phyloP scores from a whole-genome alignment of 228 moss, liverwort and hornwort genomes.

The Sphagnum magellanicum region DNA sequence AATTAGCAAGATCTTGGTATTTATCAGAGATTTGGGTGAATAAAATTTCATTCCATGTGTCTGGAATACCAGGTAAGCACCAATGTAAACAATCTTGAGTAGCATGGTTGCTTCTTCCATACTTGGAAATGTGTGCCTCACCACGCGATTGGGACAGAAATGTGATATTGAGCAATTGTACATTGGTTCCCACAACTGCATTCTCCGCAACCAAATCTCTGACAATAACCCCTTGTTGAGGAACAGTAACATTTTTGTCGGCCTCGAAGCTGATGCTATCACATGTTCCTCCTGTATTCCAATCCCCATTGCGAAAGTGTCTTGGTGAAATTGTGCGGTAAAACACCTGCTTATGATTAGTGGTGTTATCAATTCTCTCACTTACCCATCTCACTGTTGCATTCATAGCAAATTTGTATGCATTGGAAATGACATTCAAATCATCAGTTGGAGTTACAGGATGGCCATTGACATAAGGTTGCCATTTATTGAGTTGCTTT shows the following conservation, averaged over 20 bases:
- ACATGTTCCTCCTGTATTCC: conserved; percentile 74
- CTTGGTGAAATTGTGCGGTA: conserved; percentile 54
- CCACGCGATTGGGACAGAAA: conserved; percentile 37
- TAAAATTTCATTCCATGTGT: conserved; percentile 79
- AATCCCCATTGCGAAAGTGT: conserved; percentile 74
- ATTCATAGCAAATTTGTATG: conserved; percentile 47
- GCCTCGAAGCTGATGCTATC: conserved; percentile 13
- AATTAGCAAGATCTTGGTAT: too few relatives aligned
- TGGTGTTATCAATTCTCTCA: conserved; percentile 7
- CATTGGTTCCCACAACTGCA: conserved; percentile 31
- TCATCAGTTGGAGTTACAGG: neutral
- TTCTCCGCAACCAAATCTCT: conserved; percentile 37
- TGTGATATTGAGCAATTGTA: conserved; percentile 51
- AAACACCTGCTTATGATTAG: conserved; percentile 15
- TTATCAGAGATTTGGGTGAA: conserved; percentile 11
- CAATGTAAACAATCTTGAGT: conserved; percentile 83
- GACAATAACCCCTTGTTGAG: conserved; percentile 1
- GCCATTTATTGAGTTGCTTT: conserved; percentile 32
- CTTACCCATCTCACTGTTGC: conserved; percentile 31
- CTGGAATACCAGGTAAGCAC: conserved; percentile 87
- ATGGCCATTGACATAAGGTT: conserved; percentile 31
- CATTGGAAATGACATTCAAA: conserved; percentile 6
- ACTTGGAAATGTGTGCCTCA: conserved; percentile 69
- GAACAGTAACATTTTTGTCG: conserved; percentile 5
- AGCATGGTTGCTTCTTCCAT: conserved; percentile 20